Evolutionary conservation across 2,329 filamentous ascomycete genomes (phyloP), one percentile per base, ranked within the genome.

Genomic region (Cercospora brassicicola): DNA sequence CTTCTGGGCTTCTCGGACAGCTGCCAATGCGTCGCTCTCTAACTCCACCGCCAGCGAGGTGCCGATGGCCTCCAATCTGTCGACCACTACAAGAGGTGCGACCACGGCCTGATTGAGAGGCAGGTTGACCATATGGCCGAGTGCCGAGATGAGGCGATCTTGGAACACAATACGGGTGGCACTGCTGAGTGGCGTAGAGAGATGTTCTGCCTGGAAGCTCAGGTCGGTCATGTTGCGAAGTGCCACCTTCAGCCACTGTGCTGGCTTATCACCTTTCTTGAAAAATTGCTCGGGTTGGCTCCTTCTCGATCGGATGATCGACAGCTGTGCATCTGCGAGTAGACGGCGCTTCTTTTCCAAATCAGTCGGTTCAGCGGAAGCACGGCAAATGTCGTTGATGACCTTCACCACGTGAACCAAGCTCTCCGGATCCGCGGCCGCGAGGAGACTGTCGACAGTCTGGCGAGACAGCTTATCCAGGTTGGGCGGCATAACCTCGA

Each of bases 381-480:
- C 79, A 4, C 81, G 77, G 53, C 87, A 81, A 15, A 85, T 75
- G 6, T 79, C 75, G 55, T 82, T 80, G 36, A 87, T 78, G 10
- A 85, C 77, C 18, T 66, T 64, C 23, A 89, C 83, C 36, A 89
- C 87, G 20, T 85, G 78, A 3, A 83, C 80, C 26, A 88, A 72
- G 8, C 81, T 79, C 28, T 81, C 77, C n/a, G 80, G 74, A 67
- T 86, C 86, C 8, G 88, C 85, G 53, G 85, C 84, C 62, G 88
- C 84, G 4, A 96, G 80, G 2, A 95, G 83, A 70, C 87, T 90
- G 73, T 96, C 92, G 1, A 97, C 82, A 0, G 92, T 94, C 80
- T 90, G 91, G 77, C 91, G 95, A 0, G 94, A 96, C 66, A 91
- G 84, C 71, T 91, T 89, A 76, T 98, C 95, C 75, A 98, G 95